A percentile compares a stretch with the other conserved stretches of the same genome.
Conservation (phyloP, 1,139 yeast genomes). For the Yamadazyma diospyri region DNA sequence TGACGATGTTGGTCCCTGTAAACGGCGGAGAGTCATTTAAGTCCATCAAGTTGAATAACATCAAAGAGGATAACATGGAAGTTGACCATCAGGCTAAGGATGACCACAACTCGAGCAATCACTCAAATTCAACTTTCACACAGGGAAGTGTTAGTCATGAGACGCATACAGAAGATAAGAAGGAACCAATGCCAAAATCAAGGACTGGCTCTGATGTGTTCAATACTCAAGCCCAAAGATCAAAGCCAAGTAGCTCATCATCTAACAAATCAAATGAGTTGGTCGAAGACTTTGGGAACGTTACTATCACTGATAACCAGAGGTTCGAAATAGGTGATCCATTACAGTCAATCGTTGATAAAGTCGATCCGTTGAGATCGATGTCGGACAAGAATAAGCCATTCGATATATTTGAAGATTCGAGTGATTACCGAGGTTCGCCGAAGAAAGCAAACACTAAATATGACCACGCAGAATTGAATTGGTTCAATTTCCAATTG, state of each 20-base stretch:
- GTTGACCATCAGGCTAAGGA: constrained; percentile 1
- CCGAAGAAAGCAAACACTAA: constrained; percentile 29
- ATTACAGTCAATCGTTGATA: constrained; percentile 36
- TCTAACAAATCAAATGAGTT: constrained; percentile 17
- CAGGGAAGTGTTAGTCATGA: background rate
- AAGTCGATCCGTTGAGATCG: constrained; percentile 39
- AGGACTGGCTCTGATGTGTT: background rate
- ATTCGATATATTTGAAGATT: constrained; percentile 39
- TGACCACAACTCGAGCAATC: background rate
- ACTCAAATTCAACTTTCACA: background rate
- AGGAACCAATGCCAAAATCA: background rate
- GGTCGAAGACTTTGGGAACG: constrained; percentile 38
- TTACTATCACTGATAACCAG: constrained; percentile 25
- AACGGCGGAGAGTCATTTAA: constrained; percentile 11
- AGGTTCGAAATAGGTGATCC: constrained; percentile 15
- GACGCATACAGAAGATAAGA: background rate
- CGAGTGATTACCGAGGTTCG: constrained; percentile 21
- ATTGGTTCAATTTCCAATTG: constrained; percentile 42
- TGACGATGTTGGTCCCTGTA: constrained; percentile 37
- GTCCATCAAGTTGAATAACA: constrained; percentile 3
- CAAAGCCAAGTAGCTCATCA: background rate
- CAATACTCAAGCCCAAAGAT: background rate
- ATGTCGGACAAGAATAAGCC: constrained; percentile 32
- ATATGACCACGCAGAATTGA: constrained; percentile 31
- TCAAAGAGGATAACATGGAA: constrained; percentile 7